Percentiles rank a stretch among this genome's conserved stretches.
These are phyloP conservation scores for Lophiotrema nucula DNA, from an alignment of 495 filamentous ascomycete species.

Conservation along the genomic window DNA sequence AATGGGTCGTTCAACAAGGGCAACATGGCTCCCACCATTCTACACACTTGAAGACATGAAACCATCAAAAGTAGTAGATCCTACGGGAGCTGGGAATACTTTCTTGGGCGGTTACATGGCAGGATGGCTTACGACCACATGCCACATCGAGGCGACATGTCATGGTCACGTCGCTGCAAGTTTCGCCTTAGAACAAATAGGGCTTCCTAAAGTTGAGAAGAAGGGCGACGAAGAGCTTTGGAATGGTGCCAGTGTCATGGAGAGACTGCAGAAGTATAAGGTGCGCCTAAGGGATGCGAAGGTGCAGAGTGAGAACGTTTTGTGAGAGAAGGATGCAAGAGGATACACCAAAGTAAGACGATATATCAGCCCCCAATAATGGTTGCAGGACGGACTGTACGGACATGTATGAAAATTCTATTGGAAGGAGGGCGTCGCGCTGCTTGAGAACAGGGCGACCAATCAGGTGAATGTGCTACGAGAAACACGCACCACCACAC, in stretches of 20 bases:
- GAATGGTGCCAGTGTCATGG: background rate
- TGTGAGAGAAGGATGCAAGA: background rate
- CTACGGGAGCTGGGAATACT: slow-evolving; percentile 11
- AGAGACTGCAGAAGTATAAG: slow-evolving; percentile 8
- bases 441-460: no score
- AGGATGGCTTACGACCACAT: slow-evolving; percentile 1
- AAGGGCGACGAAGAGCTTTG: background rate
- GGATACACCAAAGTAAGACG: background rate
- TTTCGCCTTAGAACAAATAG: slow-evolving; percentile 14
- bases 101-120: slow-evolving; percentile 6
- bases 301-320: background rate
- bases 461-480: no score
- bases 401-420: no score
- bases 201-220: background rate
- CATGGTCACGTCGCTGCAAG: slow-evolving; percentile 14
- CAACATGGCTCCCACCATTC: slow-evolving; percentile 13
- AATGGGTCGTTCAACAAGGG: background rate
- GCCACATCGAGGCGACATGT: background rate
- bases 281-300: background rate
- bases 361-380: no score
- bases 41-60: background rate
- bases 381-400: no score
- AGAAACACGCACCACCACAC: no score
- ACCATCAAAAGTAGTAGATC: background rate
- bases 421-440: no score